Evolutionary conservation across 306 rosid genomes (phyloP), one percentile per base, ranked within the genome.

Genomic region (Purshia tridentata): DNA sequence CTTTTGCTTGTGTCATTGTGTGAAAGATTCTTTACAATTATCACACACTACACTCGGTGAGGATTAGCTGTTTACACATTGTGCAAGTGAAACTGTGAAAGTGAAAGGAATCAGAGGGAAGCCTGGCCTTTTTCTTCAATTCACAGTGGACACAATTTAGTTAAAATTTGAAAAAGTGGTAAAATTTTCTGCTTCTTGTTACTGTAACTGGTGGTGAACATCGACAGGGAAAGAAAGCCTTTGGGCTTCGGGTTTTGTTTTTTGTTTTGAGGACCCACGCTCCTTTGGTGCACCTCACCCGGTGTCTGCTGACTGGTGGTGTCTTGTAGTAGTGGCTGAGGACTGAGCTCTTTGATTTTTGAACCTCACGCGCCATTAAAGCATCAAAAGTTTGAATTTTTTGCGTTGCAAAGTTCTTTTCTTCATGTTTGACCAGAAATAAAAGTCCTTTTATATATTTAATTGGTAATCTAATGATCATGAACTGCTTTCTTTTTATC

Each of bases 1-100:
- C 11, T 42, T 46, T 48, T 18, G 64, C 10, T 2, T 10, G 56
- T 59, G 52, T 45, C 69, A 49, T n/a, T 20, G 70, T 44, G 64
- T 19, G 18, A 51, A 8, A 55, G 80, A 75, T 48, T 75, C 74
- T 80, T 57, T 50, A 23, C 53, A 14, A 46, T 44, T 41, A 77
- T 76, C 46, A 79, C 78, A 29, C 45, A 11, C 49, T 6, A 9
- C n/a, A 2, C 53, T 35, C 4, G 16, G 49, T 14, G n/a, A 19
- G 12, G 48, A 23, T 74, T 80, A 68, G 82, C 73, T 79, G 86
- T 76, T 58, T 51, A 39, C 76, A 69, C 63, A 14, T 41, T 76
- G 76, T 70, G 39, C n/a, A 5, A 4, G 72, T 65, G 62, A 54
- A 75, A 65, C 51, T 22, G 55, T 59, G 40, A 69, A 20, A 49